Percentiles rank a stretch among this genome's conserved stretches.
phyloP scores from a whole-genome alignment of 2,329 filamentous ascomycete genomes.

The Fusarium ramigenum region DNA sequence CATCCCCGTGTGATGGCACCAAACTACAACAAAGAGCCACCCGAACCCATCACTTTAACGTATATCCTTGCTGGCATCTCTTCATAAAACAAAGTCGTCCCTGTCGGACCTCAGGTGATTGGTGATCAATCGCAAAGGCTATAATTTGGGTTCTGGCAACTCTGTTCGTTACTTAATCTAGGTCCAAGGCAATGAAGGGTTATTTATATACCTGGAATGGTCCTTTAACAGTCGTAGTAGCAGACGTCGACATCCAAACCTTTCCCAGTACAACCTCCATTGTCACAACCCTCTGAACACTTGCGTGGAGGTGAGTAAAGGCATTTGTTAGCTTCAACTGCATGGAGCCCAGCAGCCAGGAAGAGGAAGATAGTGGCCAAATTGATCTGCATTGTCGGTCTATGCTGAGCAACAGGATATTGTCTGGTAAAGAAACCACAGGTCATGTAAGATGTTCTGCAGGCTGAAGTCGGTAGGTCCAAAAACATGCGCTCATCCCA shows the following conservation, averaged over 20 bases:
- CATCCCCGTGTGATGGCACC: neutral
- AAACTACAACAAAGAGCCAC: too few species aligned
- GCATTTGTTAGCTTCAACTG: neutral
- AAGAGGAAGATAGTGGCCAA: fast-evolving
- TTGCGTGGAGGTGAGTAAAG: neutral
- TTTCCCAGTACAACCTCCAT: neutral
- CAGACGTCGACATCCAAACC: fast-evolving
- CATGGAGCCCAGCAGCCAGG: fast-evolving
- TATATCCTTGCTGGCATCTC: fast-evolving
- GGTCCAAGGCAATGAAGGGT: too few species aligned
- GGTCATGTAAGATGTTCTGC: too few species aligned
- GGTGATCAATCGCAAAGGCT: too few species aligned
- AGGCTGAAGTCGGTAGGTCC: fast-evolving
- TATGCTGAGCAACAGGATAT: neutral
- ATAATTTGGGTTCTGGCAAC: too few species aligned
- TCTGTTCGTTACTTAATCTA: too few species aligned
- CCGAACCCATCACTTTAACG: fast-evolving
- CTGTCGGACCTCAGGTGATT: fast-evolving
- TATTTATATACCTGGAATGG: too few species aligned
- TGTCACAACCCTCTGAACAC: neutral
- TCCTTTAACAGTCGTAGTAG: neutral
- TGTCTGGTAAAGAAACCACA: too few species aligned
- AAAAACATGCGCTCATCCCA: fast-evolving
- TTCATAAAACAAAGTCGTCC: neutral
- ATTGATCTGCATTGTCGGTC: neutral